Conservation (phyloP, 139 green algal genomes). For the Closterium sp. region DNA sequence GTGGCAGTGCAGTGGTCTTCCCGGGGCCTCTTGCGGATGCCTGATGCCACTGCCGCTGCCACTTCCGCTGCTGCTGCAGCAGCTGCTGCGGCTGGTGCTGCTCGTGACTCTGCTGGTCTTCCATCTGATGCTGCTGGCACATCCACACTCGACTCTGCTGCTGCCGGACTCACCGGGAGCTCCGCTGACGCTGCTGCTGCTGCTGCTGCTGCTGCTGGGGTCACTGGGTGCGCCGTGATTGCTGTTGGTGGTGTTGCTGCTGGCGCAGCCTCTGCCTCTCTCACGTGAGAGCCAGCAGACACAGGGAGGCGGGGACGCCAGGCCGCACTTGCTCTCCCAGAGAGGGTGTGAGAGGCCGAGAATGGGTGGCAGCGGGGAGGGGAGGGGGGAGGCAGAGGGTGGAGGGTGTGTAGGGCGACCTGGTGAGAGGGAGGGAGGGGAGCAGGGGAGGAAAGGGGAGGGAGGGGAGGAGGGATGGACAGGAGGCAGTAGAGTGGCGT, state of each 20-base stretch:
- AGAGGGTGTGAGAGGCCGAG: background rate
- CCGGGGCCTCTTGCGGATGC: too few species aligned
- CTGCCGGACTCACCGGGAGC: background rate
- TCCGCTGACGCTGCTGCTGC: background rate
- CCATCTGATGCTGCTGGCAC: too few species aligned
- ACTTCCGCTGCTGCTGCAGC: too few species aligned
- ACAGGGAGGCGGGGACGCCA: background rate
- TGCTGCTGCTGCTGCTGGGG: background rate
- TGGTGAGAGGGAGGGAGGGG: background rate
- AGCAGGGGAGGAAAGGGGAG: background rate
- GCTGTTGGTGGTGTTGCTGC: background rate
- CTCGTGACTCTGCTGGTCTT: too few species aligned
- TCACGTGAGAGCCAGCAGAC: background rate
- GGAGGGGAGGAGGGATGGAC: background rate
- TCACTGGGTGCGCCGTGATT: background rate
- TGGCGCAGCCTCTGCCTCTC: background rate
- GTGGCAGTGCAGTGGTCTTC: too few species aligned
- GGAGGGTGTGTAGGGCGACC: background rate
- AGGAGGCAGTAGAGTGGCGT: background rate
- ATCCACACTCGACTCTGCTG: too few species aligned
- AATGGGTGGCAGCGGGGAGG: background rate
- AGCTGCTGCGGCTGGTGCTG: background rate
- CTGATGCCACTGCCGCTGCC: too few species aligned
- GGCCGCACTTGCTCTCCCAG: too few species aligned
- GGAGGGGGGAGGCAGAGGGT: background rate